Evolutionary conservation across 345 rosid species (phyloP), one percentile per base, ranked within the genome.

Genomic region (Erodium maritimum): DNA sequence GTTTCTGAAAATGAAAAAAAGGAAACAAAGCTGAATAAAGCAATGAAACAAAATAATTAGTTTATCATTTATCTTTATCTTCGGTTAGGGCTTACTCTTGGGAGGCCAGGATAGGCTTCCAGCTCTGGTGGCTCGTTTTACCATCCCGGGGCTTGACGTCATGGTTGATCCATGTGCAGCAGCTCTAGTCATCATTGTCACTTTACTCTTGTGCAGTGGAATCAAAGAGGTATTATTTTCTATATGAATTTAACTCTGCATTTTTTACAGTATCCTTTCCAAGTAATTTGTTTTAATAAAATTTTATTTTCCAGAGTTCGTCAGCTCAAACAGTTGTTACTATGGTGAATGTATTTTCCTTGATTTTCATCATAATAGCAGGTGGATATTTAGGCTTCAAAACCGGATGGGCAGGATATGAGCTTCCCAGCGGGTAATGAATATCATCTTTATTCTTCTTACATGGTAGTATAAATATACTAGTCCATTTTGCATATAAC

Each of bases 161-260:
- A 79, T 82, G 66, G 94, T 93, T 33, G 99, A 93, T 61, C 99
- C 99, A 12, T 87, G 94, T 77, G 95, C 99, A 63, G 83, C 90
- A 55, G 14, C 82, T 67, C 74, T 93, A 33, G 95, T 93, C 18
- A 67, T 87, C 59, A 18, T 85, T 52, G 96, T 87, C 29, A 85
- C 95, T 52, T 96, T 91, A 69, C 87, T 93, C 55, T 68, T 93
- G 83, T 93, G 99, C 29, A 71, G 80, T 52, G 99, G 99, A 73
- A 89, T 93, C 67, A 93, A 93, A 80, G 99, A 93, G 96, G 99
- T 89, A 74, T 11, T 55, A 14, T 42, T 20, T 22, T 20, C 21
- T 42, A 42, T 42, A 0, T 42, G 3, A 9, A 0, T 42, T 42
- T 12, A 42, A 42, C 48, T 42, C 16, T 29, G 37, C 37, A 29